phyloP scores from a whole-genome alignment of 2,329 filamentous ascomycete genomes.

The Penicillium aurantiogriseum region DNA sequence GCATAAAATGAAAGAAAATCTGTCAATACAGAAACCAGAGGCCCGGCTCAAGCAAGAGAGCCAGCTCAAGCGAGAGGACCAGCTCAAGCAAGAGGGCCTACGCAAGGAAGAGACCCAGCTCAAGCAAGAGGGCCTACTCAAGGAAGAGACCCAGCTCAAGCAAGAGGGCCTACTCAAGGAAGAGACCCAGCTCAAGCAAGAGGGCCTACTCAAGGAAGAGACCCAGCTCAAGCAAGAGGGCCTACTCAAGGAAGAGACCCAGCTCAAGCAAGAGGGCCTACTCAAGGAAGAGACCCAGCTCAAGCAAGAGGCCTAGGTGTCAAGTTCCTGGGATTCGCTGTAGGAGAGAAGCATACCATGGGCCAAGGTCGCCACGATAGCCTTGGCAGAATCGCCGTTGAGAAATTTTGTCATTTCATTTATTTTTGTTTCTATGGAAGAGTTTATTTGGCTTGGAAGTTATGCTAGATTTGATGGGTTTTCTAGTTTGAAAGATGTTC shows the following conservation, averaged over 20 bases:
- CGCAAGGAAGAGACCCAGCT: no score
- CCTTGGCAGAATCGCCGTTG: no score
- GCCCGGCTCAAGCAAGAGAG: not conserved
- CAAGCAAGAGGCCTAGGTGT: not conserved
- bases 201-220: not conserved
- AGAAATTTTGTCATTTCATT: not conserved
- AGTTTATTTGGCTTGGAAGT: not conserved
- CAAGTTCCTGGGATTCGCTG: not conserved
- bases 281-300: not conserved
- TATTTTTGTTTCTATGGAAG: not conserved
- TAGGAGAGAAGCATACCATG: not conserved
- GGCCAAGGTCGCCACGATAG: not conserved
- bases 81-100: not conserved
- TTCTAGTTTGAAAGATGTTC: not conserved
- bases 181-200: not conserved
- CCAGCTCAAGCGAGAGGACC: not conserved
- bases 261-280: fast-evolving
- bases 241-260: not conserved
- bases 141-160: no score
- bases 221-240: fast-evolving
- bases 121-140: not conserved
- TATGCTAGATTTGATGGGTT: not conserved
- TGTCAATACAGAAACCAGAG: no score
- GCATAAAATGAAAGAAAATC: not conserved
- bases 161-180: not conserved